A percentile compares a stretch with the other conserved stretches of the same genome.
Evolutionary conservation across 805 yeast genomes (phyloP).

Genomic region (Schwanniomyces vanrijiae): DNA sequence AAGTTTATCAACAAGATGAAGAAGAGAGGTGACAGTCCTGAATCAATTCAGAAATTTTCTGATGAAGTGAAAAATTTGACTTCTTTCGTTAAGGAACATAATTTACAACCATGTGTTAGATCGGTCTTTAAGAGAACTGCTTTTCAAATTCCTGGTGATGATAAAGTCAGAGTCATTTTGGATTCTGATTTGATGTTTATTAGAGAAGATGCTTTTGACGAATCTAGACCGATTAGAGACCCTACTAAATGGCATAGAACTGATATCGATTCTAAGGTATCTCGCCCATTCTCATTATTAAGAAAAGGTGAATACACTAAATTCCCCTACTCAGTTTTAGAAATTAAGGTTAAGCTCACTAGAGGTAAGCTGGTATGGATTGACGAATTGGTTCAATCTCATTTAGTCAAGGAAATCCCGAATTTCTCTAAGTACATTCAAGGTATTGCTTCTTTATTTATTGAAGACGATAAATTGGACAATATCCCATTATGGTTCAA

Average conservation of each 20-base stretch:
- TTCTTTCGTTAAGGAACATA: slow-evolving; percentile 59
- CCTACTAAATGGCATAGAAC: slow-evolving; percentile 89
- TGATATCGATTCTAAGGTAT: slow-evolving; percentile 79
- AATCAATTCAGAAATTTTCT: slow-evolving; percentile 51
- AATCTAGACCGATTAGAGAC: slow-evolving; percentile 83
- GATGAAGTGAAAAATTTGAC: slow-evolving; percentile 61
- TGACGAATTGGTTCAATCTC: slow-evolving; percentile 77
- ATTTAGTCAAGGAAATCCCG: slow-evolving; percentile 90
- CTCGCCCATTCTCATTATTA: slow-evolving; percentile 67
- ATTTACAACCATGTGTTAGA: slow-evolving; percentile 83
- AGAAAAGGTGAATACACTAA: slow-evolving; percentile 83
- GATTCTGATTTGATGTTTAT: slow-evolving; percentile 86
- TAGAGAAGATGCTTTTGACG: slow-evolving; percentile 87
- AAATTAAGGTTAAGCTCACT: slow-evolving; percentile 59
- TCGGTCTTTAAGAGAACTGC: slow-evolving; percentile 90
- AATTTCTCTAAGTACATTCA: slow-evolving; percentile 91
- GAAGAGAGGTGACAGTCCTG: slow-evolving; percentile 57
- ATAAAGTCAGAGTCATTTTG: slow-evolving; percentile 83
- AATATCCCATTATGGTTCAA: slow-evolving; percentile 94
- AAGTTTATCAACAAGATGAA: slow-evolving; percentile 60
- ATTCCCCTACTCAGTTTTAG: slow-evolving; percentile 88
- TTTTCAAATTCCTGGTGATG: slow-evolving; percentile 97
- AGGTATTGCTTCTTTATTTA: slow-evolving; percentile 83
- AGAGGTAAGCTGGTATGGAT: slow-evolving; percentile 68
- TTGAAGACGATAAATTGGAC: slow-evolving; percentile 89